phyloP scores from a whole-genome alignment of 2,329 filamentous ascomycete species.

The Macrophomina phaseolina region DNA sequence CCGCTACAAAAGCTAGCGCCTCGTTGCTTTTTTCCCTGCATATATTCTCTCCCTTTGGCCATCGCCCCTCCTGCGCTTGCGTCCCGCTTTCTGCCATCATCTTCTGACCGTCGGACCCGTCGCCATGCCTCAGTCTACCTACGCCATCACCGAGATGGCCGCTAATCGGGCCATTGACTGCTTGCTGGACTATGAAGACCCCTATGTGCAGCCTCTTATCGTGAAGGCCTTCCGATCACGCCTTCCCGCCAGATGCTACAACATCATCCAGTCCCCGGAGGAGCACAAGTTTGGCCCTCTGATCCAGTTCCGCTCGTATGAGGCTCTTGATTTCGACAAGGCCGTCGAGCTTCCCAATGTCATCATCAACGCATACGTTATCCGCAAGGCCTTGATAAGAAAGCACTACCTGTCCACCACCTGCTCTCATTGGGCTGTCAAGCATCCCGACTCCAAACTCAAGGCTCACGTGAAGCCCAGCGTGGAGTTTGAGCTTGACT shows the following conservation, averaged over 20 bases:
- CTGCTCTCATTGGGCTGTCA: conserved; percentile 82
- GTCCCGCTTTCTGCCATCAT: background rate
- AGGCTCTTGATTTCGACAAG: conserved; percentile 83
- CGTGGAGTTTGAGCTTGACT: conserved; percentile 93
- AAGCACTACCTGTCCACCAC: conserved; percentile 93
- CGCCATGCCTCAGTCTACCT: conserved; percentile 18
- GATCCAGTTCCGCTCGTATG: conserved; percentile 86
- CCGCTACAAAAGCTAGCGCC: conserved; percentile 9
- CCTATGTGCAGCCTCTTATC: conserved; percentile 88
- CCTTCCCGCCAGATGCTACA: conserved; percentile 62
- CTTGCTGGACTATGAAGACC: conserved; percentile 81
- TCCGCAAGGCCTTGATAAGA: conserved; percentile 93
- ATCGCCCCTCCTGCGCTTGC: background rate
- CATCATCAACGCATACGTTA: conserved; percentile 88
- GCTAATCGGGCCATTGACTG: conserved; percentile 61
- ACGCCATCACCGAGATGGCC: conserved; percentile 19
- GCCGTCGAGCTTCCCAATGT: conserved; percentile 66
- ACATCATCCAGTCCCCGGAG: conserved; percentile 60
- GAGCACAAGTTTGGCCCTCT: conserved; percentile 57
- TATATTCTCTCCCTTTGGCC: background rate
- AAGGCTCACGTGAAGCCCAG: conserved; percentile 74
- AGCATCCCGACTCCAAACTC: conserved; percentile 76
- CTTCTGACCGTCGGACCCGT: background rate
- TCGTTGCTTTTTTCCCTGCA: background rate
- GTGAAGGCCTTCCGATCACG: conserved; percentile 70